Conservation (phyloP, 805 yeast genomes). For the Nakazawaea molendinolei region DNA sequence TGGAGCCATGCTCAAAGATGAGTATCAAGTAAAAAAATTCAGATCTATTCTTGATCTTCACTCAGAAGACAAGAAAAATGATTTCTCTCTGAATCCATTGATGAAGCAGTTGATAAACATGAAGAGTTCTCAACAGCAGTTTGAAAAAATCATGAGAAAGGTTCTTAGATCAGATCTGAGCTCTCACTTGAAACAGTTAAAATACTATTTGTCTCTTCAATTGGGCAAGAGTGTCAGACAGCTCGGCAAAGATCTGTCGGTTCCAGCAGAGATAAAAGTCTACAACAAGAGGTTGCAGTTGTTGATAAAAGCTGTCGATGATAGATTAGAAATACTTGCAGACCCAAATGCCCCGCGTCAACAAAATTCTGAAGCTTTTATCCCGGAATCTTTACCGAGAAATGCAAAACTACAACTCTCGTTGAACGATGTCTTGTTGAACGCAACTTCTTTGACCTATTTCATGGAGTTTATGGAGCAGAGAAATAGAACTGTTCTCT, state of each 20-base stretch:
- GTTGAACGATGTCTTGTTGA: slow-evolving; percentile 38
- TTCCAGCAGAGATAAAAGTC: slow-evolving; percentile 11
- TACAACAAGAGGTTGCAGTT: slow-evolving; percentile 18
- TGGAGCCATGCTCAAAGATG: slow-evolving; percentile 61
- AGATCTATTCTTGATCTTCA: slow-evolving; percentile 67
- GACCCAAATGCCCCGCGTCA: neutral
- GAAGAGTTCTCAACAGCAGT: slow-evolving; percentile 32
- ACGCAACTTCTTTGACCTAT: slow-evolving; percentile 39
- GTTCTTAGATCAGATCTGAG: slow-evolving; percentile 27
- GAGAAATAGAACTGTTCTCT: slow-evolving; percentile 33
- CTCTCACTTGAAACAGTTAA: slow-evolving; percentile 40
- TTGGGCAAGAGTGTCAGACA: slow-evolving; percentile 33
- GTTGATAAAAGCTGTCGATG: slow-evolving; percentile 18
- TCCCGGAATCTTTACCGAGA: slow-evolving; percentile 4
- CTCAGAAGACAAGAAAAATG: slow-evolving; percentile 23
- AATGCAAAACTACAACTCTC: slow-evolving; percentile 20
- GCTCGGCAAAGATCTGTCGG: slow-evolving; percentile 19
- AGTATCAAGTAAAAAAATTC: slow-evolving; percentile 66
- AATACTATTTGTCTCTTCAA: slow-evolving; percentile 41
- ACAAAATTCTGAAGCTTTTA: neutral
- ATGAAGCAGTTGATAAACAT: slow-evolving; percentile 29
- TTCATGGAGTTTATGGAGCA: slow-evolving; percentile 54
- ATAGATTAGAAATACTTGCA: slow-evolving; percentile 12
- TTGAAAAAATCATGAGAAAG: slow-evolving; percentile 32
- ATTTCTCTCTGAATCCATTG: slow-evolving; percentile 16